Conservation (phyloP, 352 stramenopile species). For the Globisporangium perplexum region DNA sequence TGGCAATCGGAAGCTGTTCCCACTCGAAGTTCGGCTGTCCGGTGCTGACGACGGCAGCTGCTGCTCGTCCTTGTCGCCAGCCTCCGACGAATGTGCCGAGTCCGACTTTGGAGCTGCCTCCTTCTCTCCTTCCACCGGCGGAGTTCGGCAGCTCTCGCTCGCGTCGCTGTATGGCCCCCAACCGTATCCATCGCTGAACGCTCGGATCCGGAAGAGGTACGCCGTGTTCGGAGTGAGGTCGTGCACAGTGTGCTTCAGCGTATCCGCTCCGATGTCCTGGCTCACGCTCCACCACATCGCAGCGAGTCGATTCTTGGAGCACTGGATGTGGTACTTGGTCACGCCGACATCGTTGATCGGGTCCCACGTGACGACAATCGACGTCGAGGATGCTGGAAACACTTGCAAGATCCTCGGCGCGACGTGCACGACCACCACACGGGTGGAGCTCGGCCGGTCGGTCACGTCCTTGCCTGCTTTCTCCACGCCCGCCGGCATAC, state of each 20-base stretch:
- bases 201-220: slow-evolving; percentile 75
- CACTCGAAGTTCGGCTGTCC: slow-evolving; percentile 14
- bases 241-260: slow-evolving; percentile 42
- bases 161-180: slow-evolving; percentile 77
- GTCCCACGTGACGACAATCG: slow-evolving; percentile 75
- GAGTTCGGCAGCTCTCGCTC: slow-evolving; percentile 58
- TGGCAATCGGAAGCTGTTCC: slow-evolving; percentile 13
- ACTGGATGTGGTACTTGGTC: slow-evolving; percentile 79
- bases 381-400: slow-evolving; percentile 45
- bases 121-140: slow-evolving; percentile 5
- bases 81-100: not conserved
- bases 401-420: slow-evolving; percentile 55
- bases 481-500: no score
- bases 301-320: slow-evolving; percentile 68
- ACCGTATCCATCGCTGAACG: slow-evolving; percentile 34
- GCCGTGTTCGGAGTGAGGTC: slow-evolving; percentile 52
- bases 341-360: slow-evolving; percentile 46
- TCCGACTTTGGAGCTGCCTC: slow-evolving; percentile 8
- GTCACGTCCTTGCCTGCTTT: not conserved
- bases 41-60: not conserved
- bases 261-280: slow-evolving; percentile 52
- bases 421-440: slow-evolving; percentile 9
- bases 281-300: slow-evolving; percentile 80
- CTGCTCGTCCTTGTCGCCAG: slow-evolving; percentile 6
- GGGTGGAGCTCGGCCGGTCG: slow-evolving; percentile 1